phyloP scores from a whole-genome alignment of 106 monocot species.

The Alisma plantagoaquatica region DNA sequence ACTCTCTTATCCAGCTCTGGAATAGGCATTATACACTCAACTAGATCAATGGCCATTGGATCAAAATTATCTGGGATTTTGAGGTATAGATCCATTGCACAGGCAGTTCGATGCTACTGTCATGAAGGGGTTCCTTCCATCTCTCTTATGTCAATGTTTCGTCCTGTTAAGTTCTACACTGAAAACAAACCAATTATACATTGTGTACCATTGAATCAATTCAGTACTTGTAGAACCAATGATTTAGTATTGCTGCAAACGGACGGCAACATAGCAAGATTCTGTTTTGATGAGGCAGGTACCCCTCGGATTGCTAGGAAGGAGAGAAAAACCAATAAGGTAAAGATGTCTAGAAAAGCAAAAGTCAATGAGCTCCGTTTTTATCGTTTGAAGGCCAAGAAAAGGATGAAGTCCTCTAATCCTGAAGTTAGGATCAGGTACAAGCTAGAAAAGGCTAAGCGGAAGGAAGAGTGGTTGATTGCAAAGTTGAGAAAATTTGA shows the following conservation, averaged over 20 bases:
- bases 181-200: no score
- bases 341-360: conserved; percentile 65
- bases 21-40: no score
- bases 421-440: conserved; percentile 92
- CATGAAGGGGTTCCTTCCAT: no score
- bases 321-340: conserved; percentile 15
- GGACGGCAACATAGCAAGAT: conserved; percentile 37
- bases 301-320: background rate
- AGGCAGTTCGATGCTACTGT: no score
- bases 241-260: conserved; percentile 45
- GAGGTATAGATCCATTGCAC: no score
- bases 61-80: no score
- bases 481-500: conserved; percentile 76
- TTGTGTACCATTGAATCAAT: no score
- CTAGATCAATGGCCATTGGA: no score
- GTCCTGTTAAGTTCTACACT: no score
- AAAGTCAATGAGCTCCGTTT: conserved; percentile 78
- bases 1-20: no score
- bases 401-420: conserved; percentile 90
- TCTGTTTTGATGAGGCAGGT: conserved; percentile 33
- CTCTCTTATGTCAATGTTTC: no score
- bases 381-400: conserved; percentile 85
- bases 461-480: conserved; percentile 94
- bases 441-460: conserved; percentile 90
- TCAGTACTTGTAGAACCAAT: no score